Percentiles rank a stretch among this genome's conserved stretches.
These are phyloP conservation scores for Alternaria burnsii DNA, from an alignment of 2,329 filamentous ascomycete species.

Conservation along the genomic window DNA sequence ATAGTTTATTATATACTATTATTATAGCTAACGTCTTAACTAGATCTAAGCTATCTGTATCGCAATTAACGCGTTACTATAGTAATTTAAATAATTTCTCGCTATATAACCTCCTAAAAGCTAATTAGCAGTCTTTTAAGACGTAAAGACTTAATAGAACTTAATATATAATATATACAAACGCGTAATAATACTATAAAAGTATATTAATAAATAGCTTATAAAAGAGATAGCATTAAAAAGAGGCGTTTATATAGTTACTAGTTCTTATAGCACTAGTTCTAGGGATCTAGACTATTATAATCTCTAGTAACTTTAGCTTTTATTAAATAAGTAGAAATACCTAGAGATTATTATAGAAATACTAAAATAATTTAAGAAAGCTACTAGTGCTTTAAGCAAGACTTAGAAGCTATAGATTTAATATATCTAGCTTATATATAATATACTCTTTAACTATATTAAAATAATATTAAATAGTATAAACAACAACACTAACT, in stretches of 20 bases:
- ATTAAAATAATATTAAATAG: background rate
- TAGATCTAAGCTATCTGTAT: background rate
- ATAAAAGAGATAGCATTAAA: constrained; percentile 8
- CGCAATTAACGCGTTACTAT: background rate
- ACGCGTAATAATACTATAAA: constrained; percentile 10
- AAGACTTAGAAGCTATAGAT: background rate
- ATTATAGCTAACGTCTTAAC: background rate
- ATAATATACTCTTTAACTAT: background rate
- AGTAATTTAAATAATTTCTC: background rate
- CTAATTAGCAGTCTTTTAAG: background rate
- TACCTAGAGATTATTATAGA: background rate
- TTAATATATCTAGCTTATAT: background rate
- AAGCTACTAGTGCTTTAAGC: background rate
- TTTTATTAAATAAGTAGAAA: background rate
- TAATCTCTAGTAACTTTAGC: background rate
- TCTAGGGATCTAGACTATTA: background rate
- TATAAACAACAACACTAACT: background rate
- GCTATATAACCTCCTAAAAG: background rate
- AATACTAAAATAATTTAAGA: background rate
- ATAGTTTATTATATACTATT: background rate
- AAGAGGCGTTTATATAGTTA: background rate
- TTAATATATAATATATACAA: constrained; percentile 17
- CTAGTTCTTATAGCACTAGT: no score
- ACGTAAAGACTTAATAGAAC: constrained; percentile 16
- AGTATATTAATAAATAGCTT: constrained; percentile 20